phyloP scores from a whole-genome alignment of 495 filamentous ascomycete genomes.

The Hyaloscypha bicolor region DNA sequence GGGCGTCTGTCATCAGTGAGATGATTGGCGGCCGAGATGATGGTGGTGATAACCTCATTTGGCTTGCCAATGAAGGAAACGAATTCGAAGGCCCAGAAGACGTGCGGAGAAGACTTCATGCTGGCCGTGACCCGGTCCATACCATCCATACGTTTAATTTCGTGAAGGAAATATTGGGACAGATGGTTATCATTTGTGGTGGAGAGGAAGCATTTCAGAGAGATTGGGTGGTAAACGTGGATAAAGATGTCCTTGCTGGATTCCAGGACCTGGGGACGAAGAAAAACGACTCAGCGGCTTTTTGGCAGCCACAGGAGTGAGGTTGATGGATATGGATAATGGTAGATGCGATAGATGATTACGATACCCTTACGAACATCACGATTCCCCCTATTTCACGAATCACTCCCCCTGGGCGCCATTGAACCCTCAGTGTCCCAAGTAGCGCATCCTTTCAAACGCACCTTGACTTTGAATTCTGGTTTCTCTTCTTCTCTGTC shows the following conservation, averaged over 20 bases:
- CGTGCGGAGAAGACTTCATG: slow-evolving; percentile 50
- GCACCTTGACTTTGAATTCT: not conserved
- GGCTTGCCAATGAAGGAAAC: slow-evolving; percentile 64
- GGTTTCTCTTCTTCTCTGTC: not conserved
- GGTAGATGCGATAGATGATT: slow-evolving; percentile 9
- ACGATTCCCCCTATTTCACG: not conserved
- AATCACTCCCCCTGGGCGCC: not conserved
- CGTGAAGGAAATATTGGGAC: slow-evolving; percentile 65
- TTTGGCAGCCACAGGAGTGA: slow-evolving; percentile 23
- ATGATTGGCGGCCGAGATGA: slow-evolving; percentile 35
- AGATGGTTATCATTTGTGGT: slow-evolving; percentile 66
- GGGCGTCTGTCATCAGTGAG: slow-evolving; percentile 49
- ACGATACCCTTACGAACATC: slow-evolving; percentile 10
- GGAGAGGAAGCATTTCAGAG: slow-evolving; percentile 73
- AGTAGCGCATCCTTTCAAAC: not conserved
- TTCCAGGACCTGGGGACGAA: slow-evolving; percentile 49
- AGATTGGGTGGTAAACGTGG: slow-evolving; percentile 86
- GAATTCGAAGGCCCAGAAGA: slow-evolving; percentile 73
- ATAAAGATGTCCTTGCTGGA: slow-evolving; percentile 71
- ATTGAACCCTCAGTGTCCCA: not conserved
- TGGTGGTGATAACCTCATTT: slow-evolving; percentile 53
- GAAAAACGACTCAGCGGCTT: slow-evolving; percentile 11
- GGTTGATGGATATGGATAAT: not conserved
- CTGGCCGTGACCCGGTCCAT: slow-evolving; percentile 68
- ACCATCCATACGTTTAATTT: slow-evolving; percentile 69